Conservation (phyloP, 768 basidiomycete species). For the Porphyrellus cyaneotinctus region DNA sequence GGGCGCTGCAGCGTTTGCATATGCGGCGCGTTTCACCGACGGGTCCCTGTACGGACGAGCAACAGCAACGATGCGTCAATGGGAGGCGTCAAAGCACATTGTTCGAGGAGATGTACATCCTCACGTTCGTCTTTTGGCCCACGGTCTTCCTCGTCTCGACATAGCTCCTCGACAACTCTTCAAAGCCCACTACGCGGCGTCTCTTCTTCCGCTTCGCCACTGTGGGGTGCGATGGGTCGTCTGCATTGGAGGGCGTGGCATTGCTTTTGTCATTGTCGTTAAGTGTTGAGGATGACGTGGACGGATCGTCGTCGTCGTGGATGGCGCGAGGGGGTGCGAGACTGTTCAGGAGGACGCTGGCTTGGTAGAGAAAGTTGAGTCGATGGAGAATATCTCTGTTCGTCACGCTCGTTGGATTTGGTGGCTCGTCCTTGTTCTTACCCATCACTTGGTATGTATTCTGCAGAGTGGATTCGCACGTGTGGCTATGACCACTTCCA, state of each 20-base stretch:
- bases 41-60: constrained; percentile 77
- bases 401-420: constrained; percentile 52
- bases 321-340: constrained; percentile 21
- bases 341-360: constrained; percentile 57
- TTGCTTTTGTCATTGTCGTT: neutral
- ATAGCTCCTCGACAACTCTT: constrained; percentile 63
- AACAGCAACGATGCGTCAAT: neutral
- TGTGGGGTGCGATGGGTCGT: neutral
- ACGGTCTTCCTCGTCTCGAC: constrained; percentile 63
- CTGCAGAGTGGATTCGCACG: too few relatives aligned
- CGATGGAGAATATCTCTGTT: constrained; percentile 80
- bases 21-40: constrained; percentile 73
- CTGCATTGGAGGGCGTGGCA: neutral
- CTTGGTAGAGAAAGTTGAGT: constrained; percentile 83
- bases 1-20: constrained; percentile 63
- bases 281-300: neutral
- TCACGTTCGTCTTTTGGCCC: constrained; percentile 71
- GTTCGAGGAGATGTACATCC: constrained; percentile 51
- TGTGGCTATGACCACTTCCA: too few relatives aligned
- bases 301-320: neutral
- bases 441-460: constrained; percentile 53
- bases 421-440: constrained; percentile 55
- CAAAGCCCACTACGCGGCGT: constrained; percentile 30
- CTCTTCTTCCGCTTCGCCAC: constrained; percentile 13
- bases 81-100: neutral